A percentile compares a stretch with the other conserved stretches of the same genome.
These are phyloP conservation scores for Vitis riparia DNA, from an alignment of 164 flowering plant genomes.

Conservation along the genomic window DNA sequence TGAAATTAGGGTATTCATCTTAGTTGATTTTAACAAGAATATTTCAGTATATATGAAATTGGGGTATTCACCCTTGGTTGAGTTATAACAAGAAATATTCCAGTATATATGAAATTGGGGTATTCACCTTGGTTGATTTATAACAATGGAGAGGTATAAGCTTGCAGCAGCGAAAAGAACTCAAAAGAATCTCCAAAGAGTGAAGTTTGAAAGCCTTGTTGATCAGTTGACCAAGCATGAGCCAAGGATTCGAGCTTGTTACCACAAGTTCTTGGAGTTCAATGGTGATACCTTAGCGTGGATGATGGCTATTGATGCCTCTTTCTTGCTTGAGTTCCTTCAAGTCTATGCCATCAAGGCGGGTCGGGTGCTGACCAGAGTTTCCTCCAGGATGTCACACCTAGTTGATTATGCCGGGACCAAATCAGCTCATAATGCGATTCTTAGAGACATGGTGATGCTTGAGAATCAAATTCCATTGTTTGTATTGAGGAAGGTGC, in stretches of 20 bases:
- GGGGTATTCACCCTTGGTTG: too few species aligned
- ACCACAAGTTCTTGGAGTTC: conserved; percentile 18
- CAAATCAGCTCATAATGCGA: conserved; percentile 36
- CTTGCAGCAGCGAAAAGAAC: conserved; percentile 38
- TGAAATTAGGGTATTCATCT: too few species aligned
- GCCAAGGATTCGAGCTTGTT: conserved; percentile 31
- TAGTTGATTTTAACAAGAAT: too few species aligned
- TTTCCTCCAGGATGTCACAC: conserved; percentile 37
- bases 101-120: too few species aligned
- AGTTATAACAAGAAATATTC: too few species aligned
- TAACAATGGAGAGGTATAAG: conserved; percentile 51
- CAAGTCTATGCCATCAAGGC: conserved; percentile 24
- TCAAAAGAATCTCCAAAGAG: conserved; percentile 19
- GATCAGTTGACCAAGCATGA: conserved; percentile 26
- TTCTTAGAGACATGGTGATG: conserved; percentile 49
- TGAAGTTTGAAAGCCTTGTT: conserved; percentile 31
- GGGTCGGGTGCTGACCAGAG: conserved; percentile 14
- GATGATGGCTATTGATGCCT: conserved; percentile 63
- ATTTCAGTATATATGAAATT: too few species aligned
- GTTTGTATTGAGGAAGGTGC: conserved; percentile 28
- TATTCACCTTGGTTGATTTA: too few species aligned
- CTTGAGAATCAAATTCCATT: conserved; percentile 64
- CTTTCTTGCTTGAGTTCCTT: conserved; percentile 47
- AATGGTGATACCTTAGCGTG: conserved; percentile 16
- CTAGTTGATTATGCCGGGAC: conserved; percentile 30